These are phyloP conservation scores for Aureoboletus auriporus DNA, from an alignment of 768 basidiomycete species.

Conservation along the genomic window DNA sequence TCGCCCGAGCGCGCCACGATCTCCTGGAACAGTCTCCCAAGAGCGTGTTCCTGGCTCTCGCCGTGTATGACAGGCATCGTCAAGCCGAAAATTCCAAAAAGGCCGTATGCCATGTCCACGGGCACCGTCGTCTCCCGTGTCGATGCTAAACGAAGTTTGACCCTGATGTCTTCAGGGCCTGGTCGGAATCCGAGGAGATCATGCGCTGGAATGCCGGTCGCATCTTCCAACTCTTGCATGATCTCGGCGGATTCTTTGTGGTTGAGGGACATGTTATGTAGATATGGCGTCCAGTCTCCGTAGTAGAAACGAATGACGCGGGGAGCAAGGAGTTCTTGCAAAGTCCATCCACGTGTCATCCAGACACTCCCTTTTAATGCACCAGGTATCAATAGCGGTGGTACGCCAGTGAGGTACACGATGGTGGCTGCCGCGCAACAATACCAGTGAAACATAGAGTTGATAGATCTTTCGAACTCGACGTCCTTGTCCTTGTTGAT, in stretches of 20 bases:
- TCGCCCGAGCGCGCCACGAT: slow-evolving; percentile 19
- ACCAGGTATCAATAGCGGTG: slow-evolving; percentile 7
- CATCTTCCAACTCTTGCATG: slow-evolving; percentile 14
- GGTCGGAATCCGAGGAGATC: slow-evolving; percentile 13
- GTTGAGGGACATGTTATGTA: slow-evolving; percentile 9
- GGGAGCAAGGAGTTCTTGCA: slow-evolving; percentile 22
- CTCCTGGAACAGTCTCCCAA: slow-evolving; percentile 17
- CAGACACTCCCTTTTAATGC: slow-evolving; percentile 11
- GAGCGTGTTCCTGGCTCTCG: slow-evolving; percentile 13
- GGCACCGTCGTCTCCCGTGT: slow-evolving; percentile 16
- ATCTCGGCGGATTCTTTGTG: slow-evolving; percentile 14
- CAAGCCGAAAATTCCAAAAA: slow-evolving; percentile 20
- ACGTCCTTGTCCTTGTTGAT: slow-evolving; percentile 17
- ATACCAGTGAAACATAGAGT: slow-evolving; percentile 23
- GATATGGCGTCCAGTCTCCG: slow-evolving; percentile 19
- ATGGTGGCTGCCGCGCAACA: slow-evolving; percentile 12
- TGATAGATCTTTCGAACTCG: slow-evolving; percentile 17
- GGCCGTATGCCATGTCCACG: slow-evolving; percentile 19
- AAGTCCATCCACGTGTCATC: slow-evolving; percentile 22
- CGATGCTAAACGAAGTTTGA: slow-evolving; percentile 21
- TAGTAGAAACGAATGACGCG: slow-evolving; percentile 19
- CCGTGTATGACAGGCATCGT: slow-evolving; percentile 14
- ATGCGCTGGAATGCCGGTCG: not conserved
- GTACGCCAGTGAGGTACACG: slow-evolving; percentile 15
- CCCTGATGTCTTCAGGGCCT: slow-evolving; percentile 1